Evolutionary conservation across 179 eudicot genomes (phyloP).

Genomic region (Beta macrorhiza): DNA sequence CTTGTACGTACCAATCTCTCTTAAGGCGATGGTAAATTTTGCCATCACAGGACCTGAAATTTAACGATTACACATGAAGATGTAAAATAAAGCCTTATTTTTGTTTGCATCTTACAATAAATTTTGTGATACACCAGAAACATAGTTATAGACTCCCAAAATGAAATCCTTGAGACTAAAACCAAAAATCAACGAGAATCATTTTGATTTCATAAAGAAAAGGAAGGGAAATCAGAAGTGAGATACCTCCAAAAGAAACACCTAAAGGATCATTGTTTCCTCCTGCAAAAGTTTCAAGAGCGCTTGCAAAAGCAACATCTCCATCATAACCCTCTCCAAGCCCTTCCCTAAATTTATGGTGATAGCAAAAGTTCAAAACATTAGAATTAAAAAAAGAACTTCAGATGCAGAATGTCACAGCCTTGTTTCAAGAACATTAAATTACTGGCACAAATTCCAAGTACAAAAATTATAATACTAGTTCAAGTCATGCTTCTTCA

Average conservation of each 20-base stretch:
- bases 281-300: constrained; percentile 76
- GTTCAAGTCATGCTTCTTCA: not conserved
- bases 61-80: constrained; percentile 3
- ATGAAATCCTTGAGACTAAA: not conserved
- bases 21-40: constrained; percentile 69
- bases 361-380: constrained; percentile 11
- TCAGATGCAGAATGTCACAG: not conserved
- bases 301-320: constrained; percentile 74
- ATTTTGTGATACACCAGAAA: not conserved
- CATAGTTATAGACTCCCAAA: not conserved
- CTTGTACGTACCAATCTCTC: constrained; percentile 88
- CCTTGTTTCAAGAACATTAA: not conserved
- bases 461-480: not conserved
- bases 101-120: not conserved
- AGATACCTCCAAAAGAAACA: constrained; percentile 76
- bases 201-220: constrained; percentile 5
- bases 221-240: constrained; percentile 8
- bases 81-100: not conserved
- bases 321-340: constrained; percentile 92
- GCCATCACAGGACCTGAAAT: constrained; percentile 80
- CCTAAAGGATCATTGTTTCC: constrained; percentile 70
- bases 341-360: constrained; percentile 62
- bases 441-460: not conserved
- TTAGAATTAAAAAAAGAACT: constrained; percentile 1
- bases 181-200: not conserved